Percentiles rank a stretch among this genome's conserved stretches.
These are phyloP conservation scores for Sclerotinia glacialis DNA, from an alignment of 2,329 filamentous ascomycete genomes.

Conservation along the genomic window DNA sequence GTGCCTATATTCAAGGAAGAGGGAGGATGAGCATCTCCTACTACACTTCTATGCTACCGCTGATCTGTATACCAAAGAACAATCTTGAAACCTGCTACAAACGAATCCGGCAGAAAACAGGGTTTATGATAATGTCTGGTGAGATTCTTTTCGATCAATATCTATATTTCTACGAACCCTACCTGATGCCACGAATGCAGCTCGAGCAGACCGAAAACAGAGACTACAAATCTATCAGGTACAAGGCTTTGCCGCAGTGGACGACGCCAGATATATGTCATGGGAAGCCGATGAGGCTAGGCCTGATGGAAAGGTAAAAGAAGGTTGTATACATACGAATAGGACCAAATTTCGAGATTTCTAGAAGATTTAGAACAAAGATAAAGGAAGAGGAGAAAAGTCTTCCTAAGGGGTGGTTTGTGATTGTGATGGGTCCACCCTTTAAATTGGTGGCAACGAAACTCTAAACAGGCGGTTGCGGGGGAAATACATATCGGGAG, in stretches of 20 bases:
- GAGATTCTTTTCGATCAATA: not conserved
- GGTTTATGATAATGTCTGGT: not conserved
- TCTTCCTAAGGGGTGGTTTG: conserved; percentile 15
- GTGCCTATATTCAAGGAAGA: no score
- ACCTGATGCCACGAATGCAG: not conserved
- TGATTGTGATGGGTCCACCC: conserved; percentile 1
- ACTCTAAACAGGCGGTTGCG: not conserved
- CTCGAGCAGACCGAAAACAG: not conserved
- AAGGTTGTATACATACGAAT: conserved; percentile 5
- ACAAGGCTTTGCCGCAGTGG: conserved; percentile 19
- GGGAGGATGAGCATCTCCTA: no score
- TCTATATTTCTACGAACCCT: not conserved
- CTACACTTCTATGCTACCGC: no score
- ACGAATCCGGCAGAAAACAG: not conserved
- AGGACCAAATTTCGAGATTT: not conserved
- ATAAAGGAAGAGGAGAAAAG: conserved; percentile 6
- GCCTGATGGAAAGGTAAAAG: not conserved
- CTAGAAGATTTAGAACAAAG: not conserved
- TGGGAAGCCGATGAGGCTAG: conserved; percentile 18
- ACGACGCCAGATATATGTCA: conserved; percentile 21
- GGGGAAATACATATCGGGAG: not conserved
- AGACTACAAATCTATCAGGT: conserved; percentile 12
- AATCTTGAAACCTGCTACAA: not conserved
- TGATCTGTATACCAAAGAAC: no score
- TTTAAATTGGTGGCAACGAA: conserved; percentile 15